These are phyloP conservation scores for Biscogniauxia marginata DNA, from an alignment of 2,329 filamentous ascomycete genomes.

Conservation along the genomic window DNA sequence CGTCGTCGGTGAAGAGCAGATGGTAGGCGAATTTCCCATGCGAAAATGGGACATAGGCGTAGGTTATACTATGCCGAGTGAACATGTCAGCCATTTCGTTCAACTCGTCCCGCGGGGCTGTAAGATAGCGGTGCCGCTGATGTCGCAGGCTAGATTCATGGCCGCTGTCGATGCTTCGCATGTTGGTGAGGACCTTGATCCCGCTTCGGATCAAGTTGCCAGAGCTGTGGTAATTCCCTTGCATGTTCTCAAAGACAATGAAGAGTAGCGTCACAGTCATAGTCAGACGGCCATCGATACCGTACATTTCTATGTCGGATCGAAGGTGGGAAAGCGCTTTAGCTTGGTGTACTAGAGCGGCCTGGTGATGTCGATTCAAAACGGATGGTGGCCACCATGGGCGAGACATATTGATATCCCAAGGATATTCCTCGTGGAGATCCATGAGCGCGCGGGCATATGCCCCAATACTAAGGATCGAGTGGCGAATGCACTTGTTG, in stretches of 20 bases:
- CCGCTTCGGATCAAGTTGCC: slow-evolving; percentile 26
- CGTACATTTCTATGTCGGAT: slow-evolving; percentile 20
- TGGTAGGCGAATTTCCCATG: slow-evolving; percentile 29
- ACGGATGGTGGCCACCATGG: slow-evolving; percentile 24
- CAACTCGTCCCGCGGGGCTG: slow-evolving; percentile 17
- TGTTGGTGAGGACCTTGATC: slow-evolving; percentile 25
- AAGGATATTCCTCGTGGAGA: slow-evolving; percentile 15
- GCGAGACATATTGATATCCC: slow-evolving; percentile 7
- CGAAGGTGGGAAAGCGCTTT: slow-evolving; percentile 25
- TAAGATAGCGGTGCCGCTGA: slow-evolving; percentile 15
- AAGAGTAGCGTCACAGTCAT: slow-evolving; percentile 29
- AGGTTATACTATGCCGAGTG: slow-evolving; percentile 22
- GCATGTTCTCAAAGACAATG: slow-evolving; percentile 31
- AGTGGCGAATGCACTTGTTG: slow-evolving; percentile 25
- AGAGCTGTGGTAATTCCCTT: slow-evolving; percentile 29
- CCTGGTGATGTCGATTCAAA: slow-evolving; percentile 24
- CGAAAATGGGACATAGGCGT: slow-evolving; percentile 24
- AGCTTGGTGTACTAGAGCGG: slow-evolving; percentile 26
- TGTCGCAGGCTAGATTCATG: slow-evolving; percentile 14
- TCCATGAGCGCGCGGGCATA: slow-evolving; percentile 27
- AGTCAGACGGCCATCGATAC: slow-evolving; percentile 21
- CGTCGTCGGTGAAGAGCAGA: slow-evolving; percentile 23
- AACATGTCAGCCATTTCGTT: slow-evolving; percentile 29
- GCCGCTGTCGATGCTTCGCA: slow-evolving; percentile 10
- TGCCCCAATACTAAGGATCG: slow-evolving; percentile 28